A percentile compares a stretch with the other conserved stretches of the same genome.
These are phyloP conservation scores for Coemansia sp. DNA, from an alignment of 192 early-diverging fungal species.

Conservation along the genomic window DNA sequence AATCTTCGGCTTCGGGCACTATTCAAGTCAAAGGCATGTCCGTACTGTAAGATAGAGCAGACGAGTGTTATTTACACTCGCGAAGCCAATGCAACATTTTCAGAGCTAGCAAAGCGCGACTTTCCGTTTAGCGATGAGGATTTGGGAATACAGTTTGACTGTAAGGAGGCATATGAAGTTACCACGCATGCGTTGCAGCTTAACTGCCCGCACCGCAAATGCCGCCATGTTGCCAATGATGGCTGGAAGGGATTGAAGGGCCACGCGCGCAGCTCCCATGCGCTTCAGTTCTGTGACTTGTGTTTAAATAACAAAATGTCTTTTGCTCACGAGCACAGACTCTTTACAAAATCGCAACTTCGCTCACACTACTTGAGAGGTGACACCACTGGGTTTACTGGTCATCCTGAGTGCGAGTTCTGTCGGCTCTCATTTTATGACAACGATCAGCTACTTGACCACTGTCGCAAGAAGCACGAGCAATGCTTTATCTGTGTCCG, in stretches of 20 bases:
- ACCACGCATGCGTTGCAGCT: conserved; percentile 70
- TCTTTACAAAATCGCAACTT: conserved; percentile 76
- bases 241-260: conserved; percentile 84
- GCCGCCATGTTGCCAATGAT: conserved; percentile 67
- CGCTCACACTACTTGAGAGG: conserved; percentile 74
- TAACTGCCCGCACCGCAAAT: conserved; percentile 85
- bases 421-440: conserved; percentile 82
- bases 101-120: conserved; percentile 53
- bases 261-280: conserved; percentile 78
- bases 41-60: conserved; percentile 89
- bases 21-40: conserved; percentile 82
- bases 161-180: conserved; percentile 70
- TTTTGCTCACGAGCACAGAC: conserved; percentile 88
- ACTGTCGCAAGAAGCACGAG: conserved; percentile 91
- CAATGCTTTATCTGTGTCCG: conserved; percentile 87
- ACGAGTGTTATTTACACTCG: conserved; percentile 75
- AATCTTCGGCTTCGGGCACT: conserved; percentile 85
- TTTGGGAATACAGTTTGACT: conserved; percentile 74
- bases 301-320: conserved; percentile 88
- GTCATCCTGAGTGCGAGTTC: conserved; percentile 91
- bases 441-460: conserved; percentile 91
- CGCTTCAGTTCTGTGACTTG: conserved; percentile 77
- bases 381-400: conserved; percentile 69
- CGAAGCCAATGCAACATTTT: conserved; percentile 58
- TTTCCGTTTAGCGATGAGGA: conserved; percentile 66